phyloP scores from a whole-genome alignment of 345 rosid species.

The Nephelium lappaceum region DNA sequence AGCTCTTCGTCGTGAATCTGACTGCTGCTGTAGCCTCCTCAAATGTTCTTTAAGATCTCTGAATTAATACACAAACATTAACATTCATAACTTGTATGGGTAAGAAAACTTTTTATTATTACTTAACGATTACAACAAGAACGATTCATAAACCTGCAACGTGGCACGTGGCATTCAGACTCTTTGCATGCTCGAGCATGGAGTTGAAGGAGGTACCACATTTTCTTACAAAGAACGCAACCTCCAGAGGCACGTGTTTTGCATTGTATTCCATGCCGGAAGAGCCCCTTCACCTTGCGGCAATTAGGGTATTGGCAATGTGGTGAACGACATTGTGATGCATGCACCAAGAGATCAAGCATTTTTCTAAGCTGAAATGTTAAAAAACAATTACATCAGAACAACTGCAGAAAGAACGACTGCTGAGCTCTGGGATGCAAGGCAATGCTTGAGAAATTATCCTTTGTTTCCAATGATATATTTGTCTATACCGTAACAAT shows the following conservation, averaged over 20 bases:
- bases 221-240: slow-evolving; percentile 88
- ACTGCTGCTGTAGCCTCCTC: slow-evolving; percentile 93
- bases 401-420: not conserved
- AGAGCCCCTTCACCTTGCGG: slow-evolving; percentile 96
- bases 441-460: slow-evolving; percentile 4
- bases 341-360: slow-evolving; percentile 99
- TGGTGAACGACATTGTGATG: slow-evolving; percentile 82
- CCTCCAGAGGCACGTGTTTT: slow-evolving; percentile 90
- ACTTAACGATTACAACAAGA: slow-evolving; percentile 1
- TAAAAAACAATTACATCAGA: slow-evolving; percentile 19
- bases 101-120: not conserved
- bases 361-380: slow-evolving; percentile 89
- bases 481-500: not conserved
- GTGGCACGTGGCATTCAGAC: slow-evolving; percentile 90
- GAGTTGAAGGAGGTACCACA: slow-evolving; percentile 99
- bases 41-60: slow-evolving; percentile 96
- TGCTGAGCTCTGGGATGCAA: not conserved
- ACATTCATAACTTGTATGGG: not conserved
- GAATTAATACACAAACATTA: slow-evolving; percentile 30
- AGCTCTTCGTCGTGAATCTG: slow-evolving; percentile 98
- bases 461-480: not conserved
- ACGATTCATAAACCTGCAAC: slow-evolving; percentile 71
- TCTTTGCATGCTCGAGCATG: slow-evolving; percentile 99
- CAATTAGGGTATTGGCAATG: slow-evolving; percentile 94
- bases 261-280: slow-evolving; percentile 94